Conservation (phyloP, 257 asterid species). For the Scutellaria barbata region DNA sequence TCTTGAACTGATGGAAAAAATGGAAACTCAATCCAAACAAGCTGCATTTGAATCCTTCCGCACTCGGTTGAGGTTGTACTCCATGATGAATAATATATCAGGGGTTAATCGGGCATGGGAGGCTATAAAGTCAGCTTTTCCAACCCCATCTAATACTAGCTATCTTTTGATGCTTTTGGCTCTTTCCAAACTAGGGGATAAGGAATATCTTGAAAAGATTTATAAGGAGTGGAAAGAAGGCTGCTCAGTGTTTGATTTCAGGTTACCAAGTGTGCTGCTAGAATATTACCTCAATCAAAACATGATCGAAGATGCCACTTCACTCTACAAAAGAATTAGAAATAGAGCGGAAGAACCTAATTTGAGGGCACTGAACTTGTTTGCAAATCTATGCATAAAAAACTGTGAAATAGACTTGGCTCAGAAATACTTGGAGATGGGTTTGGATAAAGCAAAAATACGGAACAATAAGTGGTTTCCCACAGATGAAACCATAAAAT, state of each 20-base stretch:
- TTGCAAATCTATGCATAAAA: constrained; percentile 51
- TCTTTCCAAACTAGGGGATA: constrained; percentile 55
- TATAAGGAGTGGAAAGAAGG: constrained; percentile 67
- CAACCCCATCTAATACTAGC: constrained; percentile 41
- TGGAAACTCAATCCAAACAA: constrained; percentile 30
- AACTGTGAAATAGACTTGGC: constrained; percentile 58
- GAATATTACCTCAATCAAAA: constrained; percentile 56
- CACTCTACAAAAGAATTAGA: constrained; percentile 45
- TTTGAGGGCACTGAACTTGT: constrained; percentile 49
- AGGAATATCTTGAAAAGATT: constrained; percentile 52
- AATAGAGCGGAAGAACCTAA: constrained; percentile 45
- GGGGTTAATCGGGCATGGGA: constrained; percentile 67
- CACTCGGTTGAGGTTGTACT: constrained; percentile 55
- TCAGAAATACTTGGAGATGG: constrained; percentile 65
- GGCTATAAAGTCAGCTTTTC: constrained; percentile 40
- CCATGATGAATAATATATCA: constrained; percentile 52
- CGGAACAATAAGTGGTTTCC: constrained; percentile 55
- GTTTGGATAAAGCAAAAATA: constrained; percentile 40
- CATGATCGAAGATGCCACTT: constrained; percentile 69
- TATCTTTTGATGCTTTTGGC: constrained; percentile 54
- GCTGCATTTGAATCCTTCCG: constrained; percentile 41
- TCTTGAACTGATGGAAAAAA: constrained; percentile 56
- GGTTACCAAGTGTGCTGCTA: constrained; percentile 66
- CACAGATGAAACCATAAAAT: constrained; percentile 51
- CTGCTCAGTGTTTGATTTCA: constrained; percentile 49